A percentile compares a stretch with the other conserved stretches of the same genome.
Conservation (phyloP, 345 rosid species). For the Sisymbrium irio region DNA sequence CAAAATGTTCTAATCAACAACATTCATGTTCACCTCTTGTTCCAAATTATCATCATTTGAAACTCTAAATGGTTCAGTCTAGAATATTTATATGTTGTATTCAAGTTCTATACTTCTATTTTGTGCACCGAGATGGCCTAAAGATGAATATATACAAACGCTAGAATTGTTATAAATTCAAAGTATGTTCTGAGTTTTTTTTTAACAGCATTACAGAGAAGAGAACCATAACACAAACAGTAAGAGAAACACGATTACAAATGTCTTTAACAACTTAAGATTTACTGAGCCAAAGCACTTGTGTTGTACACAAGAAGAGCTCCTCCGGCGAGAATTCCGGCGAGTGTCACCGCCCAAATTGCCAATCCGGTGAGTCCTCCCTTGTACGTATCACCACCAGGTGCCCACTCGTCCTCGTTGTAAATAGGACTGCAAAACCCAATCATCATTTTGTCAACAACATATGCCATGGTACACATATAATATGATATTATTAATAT, state of each 20-base stretch:
- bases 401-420: conserved; percentile 66
- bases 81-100: background rate
- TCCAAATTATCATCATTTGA: background rate
- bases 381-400: conserved; percentile 69
- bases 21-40: conserved; percentile 3
- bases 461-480: background rate
- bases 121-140: background rate
- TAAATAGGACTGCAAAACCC: conserved; percentile 66
- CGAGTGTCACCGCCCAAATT: conserved; percentile 89
- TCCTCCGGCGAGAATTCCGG: conserved; percentile 79
- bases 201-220: conserved; percentile 16
- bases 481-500: background rate
- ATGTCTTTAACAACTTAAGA: conserved; percentile 1
- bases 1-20: conserved; percentile 4
- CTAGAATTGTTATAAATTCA: conserved; percentile 21
- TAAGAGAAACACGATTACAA: background rate
- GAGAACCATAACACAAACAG: background rate
- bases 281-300: conserved; percentile 87
- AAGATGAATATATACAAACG: conserved; percentile 13
- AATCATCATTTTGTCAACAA: background rate
- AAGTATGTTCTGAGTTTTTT: conserved; percentile 12
- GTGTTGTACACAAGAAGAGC: conserved; percentile 95
- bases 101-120: background rate
- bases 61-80: background rate
- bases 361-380: conserved; percentile 88